Evolutionary conservation across 2,329 filamentous ascomycete genomes (phyloP).

Genomic region (Xylariaceae sp.): DNA sequence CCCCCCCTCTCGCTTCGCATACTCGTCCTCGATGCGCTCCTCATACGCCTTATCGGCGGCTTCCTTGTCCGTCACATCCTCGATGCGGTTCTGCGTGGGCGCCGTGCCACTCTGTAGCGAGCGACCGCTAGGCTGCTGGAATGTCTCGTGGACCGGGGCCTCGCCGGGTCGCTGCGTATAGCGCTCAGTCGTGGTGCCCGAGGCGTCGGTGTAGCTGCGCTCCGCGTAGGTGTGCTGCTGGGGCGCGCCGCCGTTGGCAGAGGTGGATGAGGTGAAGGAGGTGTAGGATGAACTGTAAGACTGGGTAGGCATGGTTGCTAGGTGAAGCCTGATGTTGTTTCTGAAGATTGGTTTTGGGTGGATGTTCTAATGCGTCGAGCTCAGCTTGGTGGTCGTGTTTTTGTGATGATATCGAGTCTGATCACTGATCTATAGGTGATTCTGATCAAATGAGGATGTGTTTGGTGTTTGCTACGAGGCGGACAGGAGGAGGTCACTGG

Average conservation of each 20-base stretch:
- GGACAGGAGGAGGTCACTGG: too few relatives aligned
- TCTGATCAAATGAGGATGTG: too few relatives aligned
- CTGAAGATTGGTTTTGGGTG: too few relatives aligned
- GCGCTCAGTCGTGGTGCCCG: constrained; percentile 9
- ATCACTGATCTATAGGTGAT: too few relatives aligned
- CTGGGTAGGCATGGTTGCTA: background rate
- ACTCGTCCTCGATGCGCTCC: constrained; percentile 8
- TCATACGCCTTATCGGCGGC: constrained; percentile 6
- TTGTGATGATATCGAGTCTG: too few relatives aligned
- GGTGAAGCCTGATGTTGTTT: too few relatives aligned
- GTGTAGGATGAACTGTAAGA: constrained; percentile 11
- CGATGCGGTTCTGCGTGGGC: constrained; percentile 7
- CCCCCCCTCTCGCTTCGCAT: constrained; percentile 8
- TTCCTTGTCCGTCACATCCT: constrained; percentile 8
- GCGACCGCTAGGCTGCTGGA: constrained; percentile 1
- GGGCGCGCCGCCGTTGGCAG: constrained; percentile 7
- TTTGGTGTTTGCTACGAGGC: too few relatives aligned
- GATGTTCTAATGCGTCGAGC: too few relatives aligned
- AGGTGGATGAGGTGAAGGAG: constrained; percentile 11
- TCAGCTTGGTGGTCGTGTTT: too few relatives aligned
- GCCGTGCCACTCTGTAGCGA: constrained; percentile 1
- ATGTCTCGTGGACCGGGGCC: constrained; percentile 11
- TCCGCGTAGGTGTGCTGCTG: constrained; percentile 10
- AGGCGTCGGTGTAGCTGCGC: constrained; percentile 10
- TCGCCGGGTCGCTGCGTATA: constrained; percentile 11